These are phyloP conservation scores for Mimosa bimucronata DNA, from an alignment of 306 rosid genomes.

Conservation along the genomic window DNA sequence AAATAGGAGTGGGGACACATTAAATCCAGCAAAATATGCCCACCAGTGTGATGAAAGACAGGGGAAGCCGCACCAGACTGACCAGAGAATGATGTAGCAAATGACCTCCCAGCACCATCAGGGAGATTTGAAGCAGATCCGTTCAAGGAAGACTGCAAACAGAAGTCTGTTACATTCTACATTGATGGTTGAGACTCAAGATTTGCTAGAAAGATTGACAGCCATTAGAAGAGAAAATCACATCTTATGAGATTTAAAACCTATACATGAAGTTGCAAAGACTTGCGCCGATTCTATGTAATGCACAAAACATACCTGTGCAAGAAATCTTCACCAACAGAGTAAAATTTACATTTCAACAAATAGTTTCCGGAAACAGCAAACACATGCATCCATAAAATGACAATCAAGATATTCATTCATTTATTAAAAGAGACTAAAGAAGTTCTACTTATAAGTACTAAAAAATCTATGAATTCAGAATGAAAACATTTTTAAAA, in stretches of 20 bases:
- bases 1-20: not conserved
- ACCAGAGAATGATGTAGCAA: conserved; percentile 87
- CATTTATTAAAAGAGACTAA: not conserved
- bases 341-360: not conserved
- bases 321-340: conserved; percentile 7
- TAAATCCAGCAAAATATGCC: conserved; percentile 51
- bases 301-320: conserved; percentile 12
- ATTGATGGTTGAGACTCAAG: not conserved
- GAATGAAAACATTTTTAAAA: not conserved
- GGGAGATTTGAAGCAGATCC: conserved; percentile 63
- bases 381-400: conserved; percentile 4
- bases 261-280: not conserved
- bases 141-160: conserved; percentile 8
- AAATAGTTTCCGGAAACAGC: not conserved
- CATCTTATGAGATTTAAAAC: not conserved
- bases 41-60: conserved; percentile 85
- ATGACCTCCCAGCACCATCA: conserved; percentile 83
- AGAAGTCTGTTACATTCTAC: not conserved
- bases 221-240: not conserved
- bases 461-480: not conserved
- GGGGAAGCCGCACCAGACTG: conserved; percentile 98
- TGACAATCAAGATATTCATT: not conserved
- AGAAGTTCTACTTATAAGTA: not conserved
- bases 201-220: not conserved
- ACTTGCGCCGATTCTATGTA: conserved; percentile 5